Evolutionary conservation across 2,329 filamentous ascomycete species (phyloP).

Genomic region (Stagonosporopsis rhizophila): DNA sequence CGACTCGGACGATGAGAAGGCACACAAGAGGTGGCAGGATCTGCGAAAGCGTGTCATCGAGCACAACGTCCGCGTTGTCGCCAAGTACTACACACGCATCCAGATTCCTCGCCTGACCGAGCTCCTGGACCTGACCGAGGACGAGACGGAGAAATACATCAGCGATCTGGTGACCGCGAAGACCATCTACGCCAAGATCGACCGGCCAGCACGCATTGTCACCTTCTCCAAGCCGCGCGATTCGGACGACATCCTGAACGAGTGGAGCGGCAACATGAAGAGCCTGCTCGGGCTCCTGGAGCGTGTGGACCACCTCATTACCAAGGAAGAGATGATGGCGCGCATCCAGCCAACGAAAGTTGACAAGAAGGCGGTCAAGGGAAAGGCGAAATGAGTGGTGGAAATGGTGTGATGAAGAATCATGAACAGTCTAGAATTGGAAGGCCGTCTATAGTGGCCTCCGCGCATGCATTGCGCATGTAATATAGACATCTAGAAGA

Average conservation of each 20-base stretch:
- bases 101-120: constrained; percentile 89
- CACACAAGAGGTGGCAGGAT: constrained; percentile 87
- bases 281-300: constrained; percentile 83
- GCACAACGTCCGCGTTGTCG: constrained; percentile 96
- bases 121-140: constrained; percentile 88
- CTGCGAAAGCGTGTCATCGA: constrained; percentile 98
- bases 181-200: constrained; percentile 97
- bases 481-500: constrained; percentile 44
- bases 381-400: constrained; percentile 39
- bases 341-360: constrained; percentile 76
- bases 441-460: constrained; percentile 35
- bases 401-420: constrained; percentile 19
- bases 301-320: constrained; percentile 96
- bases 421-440: constrained; percentile 44
- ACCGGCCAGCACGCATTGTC: constrained; percentile 88
- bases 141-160: constrained; percentile 99
- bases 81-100: constrained; percentile 98
- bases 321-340: constrained; percentile 99
- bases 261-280: constrained; percentile 99
- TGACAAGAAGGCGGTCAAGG: constrained; percentile 52
- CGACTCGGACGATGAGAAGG: constrained; percentile 76
- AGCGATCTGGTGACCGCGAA: constrained; percentile 96
- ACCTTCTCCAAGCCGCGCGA: constrained; percentile 94
- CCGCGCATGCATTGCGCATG: constrained; percentile 42
- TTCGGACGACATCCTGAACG: constrained; percentile 94